Evolutionary conservation across 2,329 filamentous ascomycete species (phyloP).

Genomic region (Aspergillus sp.): DNA sequence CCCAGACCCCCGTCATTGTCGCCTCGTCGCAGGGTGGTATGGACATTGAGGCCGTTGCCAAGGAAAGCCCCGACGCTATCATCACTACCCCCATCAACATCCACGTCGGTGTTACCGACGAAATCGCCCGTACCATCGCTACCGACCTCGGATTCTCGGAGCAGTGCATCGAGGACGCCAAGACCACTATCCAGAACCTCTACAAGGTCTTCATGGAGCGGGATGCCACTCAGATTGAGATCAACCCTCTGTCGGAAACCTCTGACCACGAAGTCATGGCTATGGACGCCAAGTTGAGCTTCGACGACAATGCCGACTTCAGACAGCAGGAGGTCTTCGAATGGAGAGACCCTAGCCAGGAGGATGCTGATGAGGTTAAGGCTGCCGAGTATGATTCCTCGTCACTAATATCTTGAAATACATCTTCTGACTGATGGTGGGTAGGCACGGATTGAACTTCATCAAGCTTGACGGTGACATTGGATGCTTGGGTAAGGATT

Average conservation of each 20-base stretch:
- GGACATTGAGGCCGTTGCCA: constrained; percentile 98
- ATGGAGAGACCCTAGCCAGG: constrained; percentile 91
- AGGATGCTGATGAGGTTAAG: constrained; percentile 96
- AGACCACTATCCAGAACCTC: constrained; percentile 95
- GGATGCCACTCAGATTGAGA: constrained; percentile 98
- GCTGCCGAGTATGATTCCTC: constrained; percentile 66
- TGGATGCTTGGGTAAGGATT: constrained; percentile 66
- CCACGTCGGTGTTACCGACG: constrained; percentile 89
- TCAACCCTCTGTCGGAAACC: constrained; percentile 98
- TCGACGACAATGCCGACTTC: constrained; percentile 99
- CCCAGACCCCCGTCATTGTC: constrained; percentile 90
- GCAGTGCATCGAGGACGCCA: constrained; percentile 93
- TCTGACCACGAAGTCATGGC: constrained; percentile 96
- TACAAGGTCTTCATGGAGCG: constrained; percentile 99
- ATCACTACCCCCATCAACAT: constrained; percentile 91
- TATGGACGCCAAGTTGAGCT: constrained; percentile 99
- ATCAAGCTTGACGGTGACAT: constrained; percentile 99
- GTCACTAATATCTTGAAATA: neutral
- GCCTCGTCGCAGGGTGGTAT: constrained; percentile 98
- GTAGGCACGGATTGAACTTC: constrained; percentile 78
- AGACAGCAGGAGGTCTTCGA: constrained; percentile 93
- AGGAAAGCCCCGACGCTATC: constrained; percentile 95
- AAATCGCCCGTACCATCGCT: constrained; percentile 85
- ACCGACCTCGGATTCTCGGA: constrained; percentile 93
- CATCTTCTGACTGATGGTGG: constrained; percentile 10